phyloP scores from a whole-genome alignment of 331 rosid species.

The Acacia concinna region DNA sequence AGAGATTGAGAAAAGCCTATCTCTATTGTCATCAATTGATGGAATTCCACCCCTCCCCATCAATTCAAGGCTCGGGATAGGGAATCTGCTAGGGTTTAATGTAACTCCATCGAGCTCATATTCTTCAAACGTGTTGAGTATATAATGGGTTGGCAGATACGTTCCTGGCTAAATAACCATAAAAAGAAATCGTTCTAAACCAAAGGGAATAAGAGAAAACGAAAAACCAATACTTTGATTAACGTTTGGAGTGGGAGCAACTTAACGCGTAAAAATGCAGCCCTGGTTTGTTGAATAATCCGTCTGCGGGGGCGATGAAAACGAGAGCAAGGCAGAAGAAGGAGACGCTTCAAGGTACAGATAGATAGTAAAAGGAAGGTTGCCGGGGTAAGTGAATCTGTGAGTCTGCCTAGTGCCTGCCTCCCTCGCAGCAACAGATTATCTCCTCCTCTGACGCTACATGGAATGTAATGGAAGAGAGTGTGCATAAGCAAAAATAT shows the following conservation, averaged over 20 bases:
- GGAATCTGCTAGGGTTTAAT: conserved; percentile 3
- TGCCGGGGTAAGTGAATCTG: conserved; percentile 23
- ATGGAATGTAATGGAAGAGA: not conserved
- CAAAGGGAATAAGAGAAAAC: not conserved
- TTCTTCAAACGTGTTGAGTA: not conserved
- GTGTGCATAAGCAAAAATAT: not conserved
- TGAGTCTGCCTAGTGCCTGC: conserved; percentile 19
- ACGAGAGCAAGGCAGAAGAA: not conserved
- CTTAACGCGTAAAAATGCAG: not conserved
- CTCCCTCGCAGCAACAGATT: conserved; percentile 2
- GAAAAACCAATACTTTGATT: not conserved
- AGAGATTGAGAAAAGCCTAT: conserved; percentile 57
- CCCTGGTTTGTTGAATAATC: not conserved
- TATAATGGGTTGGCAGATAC: conserved; percentile 19
- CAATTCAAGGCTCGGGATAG: conserved; percentile 35
- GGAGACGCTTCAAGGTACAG: conserved; percentile 23
- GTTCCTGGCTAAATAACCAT: conserved; percentile 24
- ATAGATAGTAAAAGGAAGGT: not conserved
- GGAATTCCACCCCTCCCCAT: conserved; percentile 65
- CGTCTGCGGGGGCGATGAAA: conserved; percentile 19
- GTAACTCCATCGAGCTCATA: not conserved
- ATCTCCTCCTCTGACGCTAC: not conserved
- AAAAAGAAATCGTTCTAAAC: conserved; percentile 2
- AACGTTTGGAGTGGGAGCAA: not conserved
- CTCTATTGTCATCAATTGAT: conserved; percentile 46